These are phyloP conservation scores for Emericellopsis terricola DNA, from an alignment of 495 filamentous ascomycete species.

Conservation along the genomic window DNA sequence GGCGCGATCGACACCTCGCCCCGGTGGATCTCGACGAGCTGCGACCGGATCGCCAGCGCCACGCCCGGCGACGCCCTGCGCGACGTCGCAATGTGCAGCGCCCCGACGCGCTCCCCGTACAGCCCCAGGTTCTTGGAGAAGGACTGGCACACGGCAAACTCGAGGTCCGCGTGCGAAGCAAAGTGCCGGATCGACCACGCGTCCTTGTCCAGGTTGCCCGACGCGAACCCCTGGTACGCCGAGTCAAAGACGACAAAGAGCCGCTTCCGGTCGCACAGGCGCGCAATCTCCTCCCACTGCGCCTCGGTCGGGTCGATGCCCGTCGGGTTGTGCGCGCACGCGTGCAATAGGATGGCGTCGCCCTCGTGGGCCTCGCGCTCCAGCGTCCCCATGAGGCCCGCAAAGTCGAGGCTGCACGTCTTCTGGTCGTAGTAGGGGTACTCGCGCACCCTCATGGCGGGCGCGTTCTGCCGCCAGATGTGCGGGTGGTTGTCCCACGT, in stretches of 20 bases:
- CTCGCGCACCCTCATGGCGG: background rate
- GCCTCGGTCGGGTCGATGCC: conserved; percentile 33
- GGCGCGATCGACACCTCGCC: conserved; percentile 33
- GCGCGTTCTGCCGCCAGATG: background rate
- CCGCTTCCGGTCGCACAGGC: conserved; percentile 28
- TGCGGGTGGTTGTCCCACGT: conserved; percentile 7
- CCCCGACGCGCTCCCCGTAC: conserved; percentile 33
- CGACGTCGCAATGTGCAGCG: conserved; percentile 34
- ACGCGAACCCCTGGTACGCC: conserved; percentile 39
- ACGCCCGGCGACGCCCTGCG: no score
- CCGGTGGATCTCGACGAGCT: no score
- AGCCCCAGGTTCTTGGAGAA: conserved; percentile 41
- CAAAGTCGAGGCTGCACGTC: conserved; percentile 14
- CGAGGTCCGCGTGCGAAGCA: conserved; percentile 10
- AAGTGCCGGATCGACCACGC: conserved; percentile 36
- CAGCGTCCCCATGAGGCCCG: conserved; percentile 3
- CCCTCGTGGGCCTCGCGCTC: conserved; percentile 18
- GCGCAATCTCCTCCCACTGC: conserved; percentile 34
- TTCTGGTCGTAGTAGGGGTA: conserved; percentile 27
- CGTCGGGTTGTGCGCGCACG: conserved; percentile 38
- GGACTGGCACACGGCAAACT: conserved; percentile 31
- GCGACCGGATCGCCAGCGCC: no score
- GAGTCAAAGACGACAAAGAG: conserved; percentile 39
- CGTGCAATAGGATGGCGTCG: conserved; percentile 30
- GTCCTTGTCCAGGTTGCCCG: conserved; percentile 32